Conservation (phyloP, 768 basidiomycete genomes). For the Amanita exitialis region DNA sequence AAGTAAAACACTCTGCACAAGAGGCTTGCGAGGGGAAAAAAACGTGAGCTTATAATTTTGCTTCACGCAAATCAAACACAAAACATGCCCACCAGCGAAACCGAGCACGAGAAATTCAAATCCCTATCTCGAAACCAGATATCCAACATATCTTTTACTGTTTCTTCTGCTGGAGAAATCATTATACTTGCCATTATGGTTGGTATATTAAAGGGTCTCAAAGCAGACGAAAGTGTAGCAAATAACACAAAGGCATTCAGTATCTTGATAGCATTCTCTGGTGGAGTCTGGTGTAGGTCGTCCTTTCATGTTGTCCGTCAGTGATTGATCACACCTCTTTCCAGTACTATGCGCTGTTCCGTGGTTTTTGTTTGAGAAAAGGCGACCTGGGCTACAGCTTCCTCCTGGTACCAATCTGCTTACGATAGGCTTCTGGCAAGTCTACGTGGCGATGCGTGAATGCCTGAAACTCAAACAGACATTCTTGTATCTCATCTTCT, state of each 20-base stretch:
- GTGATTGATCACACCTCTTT: not conserved
- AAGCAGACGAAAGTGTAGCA: constrained; percentile 48
- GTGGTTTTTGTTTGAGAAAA: constrained; percentile 65
- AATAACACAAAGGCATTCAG: constrained; percentile 73
- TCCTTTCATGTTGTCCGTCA: constrained; percentile 6
- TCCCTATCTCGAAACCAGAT: constrained; percentile 64
- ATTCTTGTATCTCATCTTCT: constrained; percentile 64
- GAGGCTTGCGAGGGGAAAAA: constrained; percentile 32
- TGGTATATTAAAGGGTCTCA: constrained; percentile 60
- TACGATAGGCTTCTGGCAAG: constrained; percentile 62
- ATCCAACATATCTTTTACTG: constrained; percentile 65
- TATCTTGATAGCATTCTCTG: constrained; percentile 69
- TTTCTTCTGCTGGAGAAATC: constrained; percentile 63
- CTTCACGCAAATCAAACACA: not conserved
- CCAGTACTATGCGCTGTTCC: constrained; percentile 58
- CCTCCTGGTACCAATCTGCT: constrained; percentile 45
- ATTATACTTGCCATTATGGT: constrained; percentile 64
- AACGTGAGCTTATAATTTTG: constrained; percentile 24
- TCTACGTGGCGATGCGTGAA: constrained; percentile 50
- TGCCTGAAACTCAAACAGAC: constrained; percentile 64
- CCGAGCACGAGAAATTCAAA: constrained; percentile 44
- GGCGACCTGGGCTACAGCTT: constrained; percentile 51
- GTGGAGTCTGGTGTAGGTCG: constrained; percentile 62
- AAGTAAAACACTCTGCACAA: constrained; percentile 44
- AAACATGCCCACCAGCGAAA: constrained; percentile 18